Evolutionary conservation across 768 basidiomycete species (phyloP).

Genomic region (Phylloporus scabripes): DNA sequence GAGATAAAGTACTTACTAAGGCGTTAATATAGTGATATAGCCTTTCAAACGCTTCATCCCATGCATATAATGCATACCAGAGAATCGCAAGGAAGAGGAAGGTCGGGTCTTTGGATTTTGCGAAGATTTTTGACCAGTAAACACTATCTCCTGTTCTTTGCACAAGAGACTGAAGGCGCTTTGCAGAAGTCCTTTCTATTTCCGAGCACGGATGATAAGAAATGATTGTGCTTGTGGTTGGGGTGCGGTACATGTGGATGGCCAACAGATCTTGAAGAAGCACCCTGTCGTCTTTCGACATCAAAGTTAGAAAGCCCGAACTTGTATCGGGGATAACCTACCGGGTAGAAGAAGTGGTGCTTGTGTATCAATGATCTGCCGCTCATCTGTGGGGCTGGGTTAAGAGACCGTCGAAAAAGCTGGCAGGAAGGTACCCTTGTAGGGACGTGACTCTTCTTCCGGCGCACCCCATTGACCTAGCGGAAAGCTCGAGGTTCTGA

Average conservation of each 20-base stretch:
- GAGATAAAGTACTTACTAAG: constrained; percentile 34
- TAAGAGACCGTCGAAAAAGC: background rate
- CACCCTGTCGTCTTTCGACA: constrained; percentile 12
- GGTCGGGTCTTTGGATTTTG: constrained; percentile 41
- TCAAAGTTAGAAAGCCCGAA: background rate
- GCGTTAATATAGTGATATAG: constrained; percentile 45
- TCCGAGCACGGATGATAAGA: constrained; percentile 29
- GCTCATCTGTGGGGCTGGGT: constrained; percentile 12
- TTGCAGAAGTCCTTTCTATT: constrained; percentile 25
- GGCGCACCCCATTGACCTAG: background rate
- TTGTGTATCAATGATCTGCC: constrained; percentile 46
- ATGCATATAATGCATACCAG: constrained; percentile 58
- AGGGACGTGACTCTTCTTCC: constrained; percentile 4
- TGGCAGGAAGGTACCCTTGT: constrained; percentile 11
- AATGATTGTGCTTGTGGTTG: constrained; percentile 21
- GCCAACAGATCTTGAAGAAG: constrained; percentile 45
- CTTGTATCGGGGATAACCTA: constrained; percentile 12
- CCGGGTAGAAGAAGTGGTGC: constrained; percentile 38
- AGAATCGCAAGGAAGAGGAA: constrained; percentile 48
- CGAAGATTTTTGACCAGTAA: constrained; percentile 31
- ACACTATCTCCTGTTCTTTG: constrained; percentile 30
- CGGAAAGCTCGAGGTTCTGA: constrained; percentile 10
- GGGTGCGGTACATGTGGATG: constrained; percentile 45
- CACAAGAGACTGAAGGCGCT: constrained; percentile 25
- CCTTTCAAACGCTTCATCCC: constrained; percentile 55